Conservation (phyloP, 2,329 filamentous ascomycete species). For the Cordyceps fumosorosea region DNA sequence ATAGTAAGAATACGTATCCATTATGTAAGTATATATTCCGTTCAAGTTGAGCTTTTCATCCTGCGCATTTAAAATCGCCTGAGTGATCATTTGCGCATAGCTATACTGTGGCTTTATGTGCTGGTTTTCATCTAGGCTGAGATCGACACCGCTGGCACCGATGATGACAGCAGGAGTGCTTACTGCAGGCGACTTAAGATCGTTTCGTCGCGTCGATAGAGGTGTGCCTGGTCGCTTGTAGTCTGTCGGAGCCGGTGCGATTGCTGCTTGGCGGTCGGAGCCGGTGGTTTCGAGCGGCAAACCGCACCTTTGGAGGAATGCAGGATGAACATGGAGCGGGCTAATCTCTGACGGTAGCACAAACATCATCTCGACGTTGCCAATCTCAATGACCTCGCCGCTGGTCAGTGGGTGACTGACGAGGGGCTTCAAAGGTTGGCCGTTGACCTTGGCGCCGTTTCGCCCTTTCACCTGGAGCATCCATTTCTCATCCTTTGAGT, state of each 20-base stretch:
- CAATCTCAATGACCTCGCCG: constrained; percentile 86
- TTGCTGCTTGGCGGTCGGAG: constrained; percentile 37
- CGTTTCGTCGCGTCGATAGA: constrained; percentile 34
- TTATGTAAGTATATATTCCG: constrained; percentile 93
- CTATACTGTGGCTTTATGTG: constrained; percentile 94
- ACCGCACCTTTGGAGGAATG: constrained; percentile 63
- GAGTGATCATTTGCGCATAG: constrained; percentile 94
- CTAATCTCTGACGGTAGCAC: constrained; percentile 72
- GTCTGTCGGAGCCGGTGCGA: constrained; percentile 54
- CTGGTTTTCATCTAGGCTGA: constrained; percentile 75
- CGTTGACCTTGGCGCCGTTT: constrained; percentile 84
- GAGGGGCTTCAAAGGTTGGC: constrained; percentile 60
- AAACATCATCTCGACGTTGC: constrained; percentile 97
- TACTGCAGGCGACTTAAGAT: constrained; percentile 26
- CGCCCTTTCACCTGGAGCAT: constrained; percentile 81
- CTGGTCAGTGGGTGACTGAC: constrained; percentile 63
- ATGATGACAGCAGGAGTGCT: constrained; percentile 32
- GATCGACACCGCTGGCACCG: constrained; percentile 55
- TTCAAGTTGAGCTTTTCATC: constrained; percentile 87
- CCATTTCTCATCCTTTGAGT: constrained; percentile 66
- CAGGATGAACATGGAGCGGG: constrained; percentile 60
- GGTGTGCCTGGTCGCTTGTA: constrained; percentile 57
- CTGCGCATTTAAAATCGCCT: constrained; percentile 80
- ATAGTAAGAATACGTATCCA: constrained; percentile 87
- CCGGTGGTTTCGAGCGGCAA: constrained; percentile 31